Percentiles rank a stretch among this genome's conserved stretches.
Evolutionary conservation across 2,329 filamentous ascomycete genomes (phyloP).

Genomic region (Fusarium zealandicum): DNA sequence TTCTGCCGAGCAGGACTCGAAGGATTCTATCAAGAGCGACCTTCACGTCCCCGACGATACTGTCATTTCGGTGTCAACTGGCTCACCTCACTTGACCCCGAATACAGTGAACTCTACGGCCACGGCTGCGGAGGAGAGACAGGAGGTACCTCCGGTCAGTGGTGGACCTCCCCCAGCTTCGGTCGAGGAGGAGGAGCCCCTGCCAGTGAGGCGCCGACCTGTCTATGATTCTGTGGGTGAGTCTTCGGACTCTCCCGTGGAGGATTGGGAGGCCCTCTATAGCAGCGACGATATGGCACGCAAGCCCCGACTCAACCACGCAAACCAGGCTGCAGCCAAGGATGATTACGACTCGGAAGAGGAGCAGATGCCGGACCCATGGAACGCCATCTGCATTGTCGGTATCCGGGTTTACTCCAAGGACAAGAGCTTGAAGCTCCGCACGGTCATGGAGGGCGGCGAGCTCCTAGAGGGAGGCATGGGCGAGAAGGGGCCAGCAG

Average conservation of each 20-base stretch:
- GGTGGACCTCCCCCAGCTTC: slow-evolving; percentile 40
- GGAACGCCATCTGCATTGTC: slow-evolving; percentile 69
- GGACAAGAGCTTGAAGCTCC: slow-evolving; percentile 61
- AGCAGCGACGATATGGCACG: slow-evolving; percentile 64
- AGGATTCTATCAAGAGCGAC: slow-evolving; percentile 22
- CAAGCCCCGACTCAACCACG: slow-evolving; percentile 54
- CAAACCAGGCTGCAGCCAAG: slow-evolving; percentile 43
- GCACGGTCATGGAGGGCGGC: slow-evolving; percentile 63
- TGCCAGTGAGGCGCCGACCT: slow-evolving; percentile 33
- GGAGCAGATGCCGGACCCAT: slow-evolving; percentile 62
- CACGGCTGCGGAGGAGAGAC: slow-evolving; percentile 42
- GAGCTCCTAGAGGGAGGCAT: slow-evolving; percentile 62
- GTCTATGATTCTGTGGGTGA: slow-evolving; percentile 58
- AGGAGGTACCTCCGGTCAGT: slow-evolving; percentile 44
- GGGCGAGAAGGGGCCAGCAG: slow-evolving; percentile 62
- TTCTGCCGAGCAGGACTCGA: slow-evolving; percentile 5
- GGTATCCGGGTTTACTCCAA: slow-evolving; percentile 68
- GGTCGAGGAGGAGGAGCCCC: slow-evolving; percentile 25
- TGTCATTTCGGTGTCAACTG: slow-evolving; percentile 42
- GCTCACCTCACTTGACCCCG: slow-evolving; percentile 45
- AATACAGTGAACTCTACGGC: slow-evolving; percentile 42
- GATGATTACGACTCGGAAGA: slow-evolving; percentile 62
- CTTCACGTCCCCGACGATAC: slow-evolving; percentile 30
- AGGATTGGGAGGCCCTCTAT: slow-evolving; percentile 66
- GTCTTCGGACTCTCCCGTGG: slow-evolving; percentile 66